Percentiles rank a stretch among this genome's conserved stretches.
These are phyloP conservation scores for Aspergillus fijiensis DNA, from an alignment of 2,329 filamentous ascomycete species.

Conservation along the genomic window DNA sequence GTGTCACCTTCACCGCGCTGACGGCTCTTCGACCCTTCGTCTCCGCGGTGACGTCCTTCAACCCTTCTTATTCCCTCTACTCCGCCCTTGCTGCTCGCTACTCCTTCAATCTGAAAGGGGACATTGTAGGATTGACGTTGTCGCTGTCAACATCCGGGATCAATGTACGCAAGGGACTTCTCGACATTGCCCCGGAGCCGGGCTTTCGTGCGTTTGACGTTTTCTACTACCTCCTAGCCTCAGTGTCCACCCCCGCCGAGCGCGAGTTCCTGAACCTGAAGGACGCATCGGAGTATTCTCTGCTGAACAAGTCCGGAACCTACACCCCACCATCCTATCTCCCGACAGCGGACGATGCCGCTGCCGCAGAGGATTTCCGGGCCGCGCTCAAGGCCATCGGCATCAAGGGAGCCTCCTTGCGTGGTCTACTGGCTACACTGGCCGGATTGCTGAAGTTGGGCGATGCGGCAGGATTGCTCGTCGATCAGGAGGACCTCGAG, in stretches of 20 bases:
- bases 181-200: conserved; percentile 73
- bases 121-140: conserved; percentile 71
- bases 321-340: conserved; percentile 85
- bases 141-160: conserved; percentile 84
- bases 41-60: conserved; percentile 81
- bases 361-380: conserved; percentile 90
- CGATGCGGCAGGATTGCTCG: conserved; percentile 78
- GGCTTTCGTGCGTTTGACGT: conserved; percentile 95
- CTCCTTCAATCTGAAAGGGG: conserved; percentile 77
- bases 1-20: conserved; percentile 72
- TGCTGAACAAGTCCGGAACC: conserved; percentile 80
- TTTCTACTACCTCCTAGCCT: conserved; percentile 93
- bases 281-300: conserved; percentile 70
- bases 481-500: conserved; percentile 82
- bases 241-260: conserved; percentile 84
- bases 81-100: conserved; percentile 77
- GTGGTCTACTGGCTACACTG: conserved; percentile 80
- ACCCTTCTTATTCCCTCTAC: conserved; percentile 79
- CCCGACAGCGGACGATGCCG: conserved; percentile 87
- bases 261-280: conserved; percentile 83
- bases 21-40: conserved; percentile 83
- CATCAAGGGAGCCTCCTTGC: conserved; percentile 80
- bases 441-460: conserved; percentile 88
- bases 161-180: conserved; percentile 75
- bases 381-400: conserved; percentile 84